Evolutionary conservation across 805 yeast genomes (phyloP).

Genomic region (Yamadazyma olivae): DNA sequence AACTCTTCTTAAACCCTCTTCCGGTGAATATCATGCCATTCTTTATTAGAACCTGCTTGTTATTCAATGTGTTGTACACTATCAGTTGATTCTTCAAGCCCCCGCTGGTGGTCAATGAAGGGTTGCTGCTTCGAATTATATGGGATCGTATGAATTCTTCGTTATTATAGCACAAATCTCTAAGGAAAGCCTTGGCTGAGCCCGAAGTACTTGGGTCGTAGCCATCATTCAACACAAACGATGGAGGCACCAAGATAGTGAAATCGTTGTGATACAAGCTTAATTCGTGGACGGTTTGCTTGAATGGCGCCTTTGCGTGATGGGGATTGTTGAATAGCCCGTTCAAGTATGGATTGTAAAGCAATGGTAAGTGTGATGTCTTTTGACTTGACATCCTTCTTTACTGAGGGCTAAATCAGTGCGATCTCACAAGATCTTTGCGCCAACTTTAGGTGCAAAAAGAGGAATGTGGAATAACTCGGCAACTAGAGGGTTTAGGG

Average conservation of each 20-base stretch:
- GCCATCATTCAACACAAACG: slow-evolving; percentile 38
- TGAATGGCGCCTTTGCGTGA: slow-evolving; percentile 39
- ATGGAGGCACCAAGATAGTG: slow-evolving; percentile 63
- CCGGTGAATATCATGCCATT: slow-evolving; percentile 55
- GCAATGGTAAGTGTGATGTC: slow-evolving; percentile 35
- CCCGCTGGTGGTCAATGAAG: slow-evolving; percentile 19
- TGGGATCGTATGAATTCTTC: slow-evolving; percentile 65
- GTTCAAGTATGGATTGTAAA: slow-evolving; percentile 63
- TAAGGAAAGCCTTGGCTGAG: slow-evolving; percentile 29
- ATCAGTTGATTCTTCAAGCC: slow-evolving; percentile 31
- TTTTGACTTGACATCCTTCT: no score
- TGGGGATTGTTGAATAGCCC: slow-evolving; percentile 63
- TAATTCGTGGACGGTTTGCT: slow-evolving; percentile 44
- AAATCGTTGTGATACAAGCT: slow-evolving; percentile 47
- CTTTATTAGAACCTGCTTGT: slow-evolving; percentile 52
- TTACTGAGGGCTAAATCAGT: no score
- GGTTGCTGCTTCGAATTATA: slow-evolving; percentile 39
- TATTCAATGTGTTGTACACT: slow-evolving; percentile 53
- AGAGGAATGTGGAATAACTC: no score
- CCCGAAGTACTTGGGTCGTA: slow-evolving; percentile 24
- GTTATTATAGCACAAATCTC: slow-evolving; percentile 50
- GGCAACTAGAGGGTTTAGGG: no score
- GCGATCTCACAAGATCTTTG: no score
- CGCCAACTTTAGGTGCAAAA: no score
- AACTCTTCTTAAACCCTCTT: slow-evolving; percentile 52